Evolutionary conservation across 176 grass and related monocot genomes (phyloP), one percentile per base, ranked within the genome.

Genomic region (Paspalum notatum): DNA sequence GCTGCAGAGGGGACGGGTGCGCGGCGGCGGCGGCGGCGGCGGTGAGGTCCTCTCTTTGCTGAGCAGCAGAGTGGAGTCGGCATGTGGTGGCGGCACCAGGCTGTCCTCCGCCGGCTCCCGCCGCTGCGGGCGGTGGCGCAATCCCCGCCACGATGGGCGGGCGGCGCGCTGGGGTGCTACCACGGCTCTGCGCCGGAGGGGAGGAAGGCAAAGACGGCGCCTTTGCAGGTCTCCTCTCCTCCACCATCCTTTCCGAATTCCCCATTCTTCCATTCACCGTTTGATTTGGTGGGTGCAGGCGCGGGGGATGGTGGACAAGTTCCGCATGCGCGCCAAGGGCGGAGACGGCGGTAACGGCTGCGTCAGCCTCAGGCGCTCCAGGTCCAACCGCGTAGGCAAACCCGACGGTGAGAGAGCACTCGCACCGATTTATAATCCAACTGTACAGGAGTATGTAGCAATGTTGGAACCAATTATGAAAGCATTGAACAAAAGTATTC

Each of bases 261-360:
- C 8, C 4, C 47, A 5, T 48, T 16, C 26, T 24, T 5, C 68
- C 4, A 45, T 32, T 24, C 27, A 4, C 7, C 47, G 16, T 11
- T 22, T 32, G 46, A 50, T 18, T 24, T 8, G 15, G 27, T 71
- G 17, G 8, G 24, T 71, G 46, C 68, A 71, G 68, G 68, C 68
- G 45, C 68, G 68, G 46, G 68, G 68, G 0, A 71, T 71, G 68
- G 68, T 71, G 68, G 68, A 71, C 68, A 71, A 11, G 68, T 71
- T 71, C 68, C 68, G 68, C 8, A 71, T 71, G 68, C 68, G 45
- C 24, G 68, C 68, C 45, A 71, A 71, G 68, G 68, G 46, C 18
- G 68, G 68, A 14, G 68, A 50, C 68, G 68, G 68, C 24, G 68
- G 68, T 8, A 71, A 0, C 50, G 68, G 68, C 24, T 71, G 68